phyloP scores from a whole-genome alignment of 305 asterid genomes.

The Nicotiana rustica region DNA sequence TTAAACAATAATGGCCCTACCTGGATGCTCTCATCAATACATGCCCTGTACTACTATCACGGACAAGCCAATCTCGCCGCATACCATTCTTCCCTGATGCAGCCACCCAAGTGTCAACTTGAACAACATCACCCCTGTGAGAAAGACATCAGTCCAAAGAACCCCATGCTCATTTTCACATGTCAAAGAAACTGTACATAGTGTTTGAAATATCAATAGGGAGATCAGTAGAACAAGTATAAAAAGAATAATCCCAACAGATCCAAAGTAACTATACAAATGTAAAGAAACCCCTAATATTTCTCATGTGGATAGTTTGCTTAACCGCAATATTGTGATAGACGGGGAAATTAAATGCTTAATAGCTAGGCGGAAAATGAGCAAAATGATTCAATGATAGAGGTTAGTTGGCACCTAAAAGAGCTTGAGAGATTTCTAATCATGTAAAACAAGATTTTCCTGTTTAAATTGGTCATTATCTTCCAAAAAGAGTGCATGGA shows the following conservation, averaged over 20 bases:
- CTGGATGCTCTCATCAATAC: constrained; percentile 89
- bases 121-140: constrained; percentile 96
- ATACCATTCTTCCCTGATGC: constrained; percentile 97
- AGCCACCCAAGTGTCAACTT: constrained; percentile 96
- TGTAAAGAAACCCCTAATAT: constrained; percentile 18
- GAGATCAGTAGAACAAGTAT: constrained; percentile 6
- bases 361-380: constrained; percentile 10
- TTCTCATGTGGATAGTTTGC: neutral
- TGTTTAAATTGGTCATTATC: constrained; percentile 1
- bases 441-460: neutral
- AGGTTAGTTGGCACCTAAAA: constrained; percentile 14
- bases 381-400: neutral
- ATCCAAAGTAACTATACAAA: neutral
- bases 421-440: constrained; percentile 10
- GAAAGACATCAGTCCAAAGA: constrained; percentile 39
- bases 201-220: constrained; percentile 9
- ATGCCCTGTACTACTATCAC: constrained; percentile 83
- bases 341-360: constrained; percentile 13
- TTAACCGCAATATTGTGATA: neutral
- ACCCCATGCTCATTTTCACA: neutral
- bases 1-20: constrained; percentile 44
- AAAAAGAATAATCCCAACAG: constrained; percentile 2
- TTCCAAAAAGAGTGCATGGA: neutral
- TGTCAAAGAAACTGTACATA: constrained; percentile 21
- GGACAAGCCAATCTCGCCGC: constrained; percentile 97